A percentile compares a stretch with the other conserved stretches of the same genome.
Conservation (phyloP, 768 basidiomycete species). For the Hygrophorus pudorinus region DNA sequence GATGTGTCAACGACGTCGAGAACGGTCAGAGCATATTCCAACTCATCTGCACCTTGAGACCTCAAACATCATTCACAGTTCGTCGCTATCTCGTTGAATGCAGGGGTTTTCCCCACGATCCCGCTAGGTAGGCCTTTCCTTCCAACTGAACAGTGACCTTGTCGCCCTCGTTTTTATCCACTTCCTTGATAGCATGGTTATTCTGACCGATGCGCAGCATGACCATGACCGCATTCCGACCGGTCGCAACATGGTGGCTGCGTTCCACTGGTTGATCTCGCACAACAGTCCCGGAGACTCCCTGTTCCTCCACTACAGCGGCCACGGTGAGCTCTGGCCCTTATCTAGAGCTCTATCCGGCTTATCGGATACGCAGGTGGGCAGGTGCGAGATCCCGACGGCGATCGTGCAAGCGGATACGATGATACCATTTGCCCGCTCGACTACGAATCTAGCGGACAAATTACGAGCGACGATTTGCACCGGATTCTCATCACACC, state of each 20-base stretch:
- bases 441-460: background rate
- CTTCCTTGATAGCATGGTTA: slow-evolving; percentile 12
- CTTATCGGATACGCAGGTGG: background rate
- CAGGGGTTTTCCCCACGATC: slow-evolving; percentile 1
- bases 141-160: too few relatives aligned
- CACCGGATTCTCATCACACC: background rate
- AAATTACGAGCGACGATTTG: background rate
- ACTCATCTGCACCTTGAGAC: slow-evolving; percentile 25
- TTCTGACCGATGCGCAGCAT: slow-evolving; percentile 33
- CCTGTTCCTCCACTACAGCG: slow-evolving; percentile 56
- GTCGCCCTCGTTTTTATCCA: too few relatives aligned
- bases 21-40: slow-evolving; percentile 49
- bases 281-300: slow-evolving; percentile 63
- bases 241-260: slow-evolving; percentile 33
- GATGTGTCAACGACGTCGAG: slow-evolving; percentile 75
- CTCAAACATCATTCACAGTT: slow-evolving; percentile 10
- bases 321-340: background rate
- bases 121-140: background rate
- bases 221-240: slow-evolving; percentile 51
- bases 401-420: background rate
- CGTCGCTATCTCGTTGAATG: background rate
- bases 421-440: slow-evolving; percentile 1
- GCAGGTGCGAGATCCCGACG: slow-evolving; percentile 1
- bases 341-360: background rate
- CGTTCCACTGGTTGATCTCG: slow-evolving; percentile 52